A percentile compares a stretch with the other conserved stretches of the same genome.
Evolutionary conservation across 1,139 yeast species (phyloP).

Genomic region (Debaryomyces singareniensis): DNA sequence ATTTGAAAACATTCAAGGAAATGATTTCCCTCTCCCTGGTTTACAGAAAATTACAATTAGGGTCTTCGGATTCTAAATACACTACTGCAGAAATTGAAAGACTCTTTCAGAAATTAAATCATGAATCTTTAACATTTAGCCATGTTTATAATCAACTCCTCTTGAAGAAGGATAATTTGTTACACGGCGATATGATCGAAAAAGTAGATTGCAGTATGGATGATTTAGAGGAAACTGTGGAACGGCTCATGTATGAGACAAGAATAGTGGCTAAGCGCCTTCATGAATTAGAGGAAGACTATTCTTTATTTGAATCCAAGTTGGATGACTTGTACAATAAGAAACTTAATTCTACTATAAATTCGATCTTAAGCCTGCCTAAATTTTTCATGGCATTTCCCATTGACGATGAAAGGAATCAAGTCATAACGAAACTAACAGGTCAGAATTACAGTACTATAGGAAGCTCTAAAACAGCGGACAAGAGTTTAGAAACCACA

Average conservation of each 20-base stretch:
- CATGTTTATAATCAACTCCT: slow-evolving; percentile 24
- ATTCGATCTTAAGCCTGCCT: slow-evolving; percentile 30
- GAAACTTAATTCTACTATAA: slow-evolving; percentile 25
- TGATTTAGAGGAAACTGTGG: slow-evolving; percentile 65
- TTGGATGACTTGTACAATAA: slow-evolving; percentile 22
- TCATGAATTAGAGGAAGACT: slow-evolving; percentile 73
- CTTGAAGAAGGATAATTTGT: slow-evolving; percentile 22
- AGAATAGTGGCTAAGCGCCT: slow-evolving; percentile 66
- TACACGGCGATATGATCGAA: slow-evolving; percentile 25
- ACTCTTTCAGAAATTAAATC: slow-evolving; percentile 23
- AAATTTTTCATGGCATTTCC: slow-evolving; percentile 27
- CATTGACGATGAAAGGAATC: slow-evolving; percentile 22
- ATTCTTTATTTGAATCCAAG: slow-evolving; percentile 39
- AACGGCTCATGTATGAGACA: slow-evolving; percentile 75
- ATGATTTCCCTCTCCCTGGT: slow-evolving; percentile 6
- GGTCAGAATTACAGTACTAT: slow-evolving; percentile 10
- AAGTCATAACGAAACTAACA: slow-evolving; percentile 22
- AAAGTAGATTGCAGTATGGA: slow-evolving; percentile 44
- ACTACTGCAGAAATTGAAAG: slow-evolving; percentile 11
- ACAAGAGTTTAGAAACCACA: background rate
- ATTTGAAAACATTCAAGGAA: slow-evolving; percentile 13
- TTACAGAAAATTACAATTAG: slow-evolving; percentile 7
- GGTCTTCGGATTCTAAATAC: background rate
- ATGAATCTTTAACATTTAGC: slow-evolving; percentile 26
- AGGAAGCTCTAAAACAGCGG: slow-evolving; percentile 10